Base-by-base conservation (phyloP, 495 filamentous ascomycete species). In the Bacidia gigantensis region DNA sequence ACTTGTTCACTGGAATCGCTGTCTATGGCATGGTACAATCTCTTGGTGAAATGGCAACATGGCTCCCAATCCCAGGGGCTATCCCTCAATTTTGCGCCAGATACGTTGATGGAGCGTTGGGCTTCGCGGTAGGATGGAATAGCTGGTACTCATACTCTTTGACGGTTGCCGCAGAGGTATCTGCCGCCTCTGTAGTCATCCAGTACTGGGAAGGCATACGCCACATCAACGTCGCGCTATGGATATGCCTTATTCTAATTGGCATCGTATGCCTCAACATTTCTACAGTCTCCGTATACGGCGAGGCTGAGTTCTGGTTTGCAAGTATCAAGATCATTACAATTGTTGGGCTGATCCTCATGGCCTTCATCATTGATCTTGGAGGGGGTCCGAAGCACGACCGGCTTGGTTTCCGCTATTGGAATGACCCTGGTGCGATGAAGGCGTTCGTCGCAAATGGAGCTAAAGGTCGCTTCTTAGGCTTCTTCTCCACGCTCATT, bases 241-340 rank as follows among this genome's bases (percentile, higher is more conserved):
- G 72, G 69, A 79, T 81, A 22, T 68, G 75, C 0, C 57, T 81
- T 9, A 72, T 80, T 54, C 58, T 79, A 1, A 60, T 77, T 5
- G 22, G 69, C n/a, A 73, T 79, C 53, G 58, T 79, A 29, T 51
- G 50, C 42, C 71, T 80, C 63, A 80, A 80, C 56, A 73, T 75
- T 60, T 72, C 78, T 45, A 73, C 73, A 3, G 79, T 90, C 11
- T 60, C 62, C 2, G 84, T 83, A 67, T 88, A 87, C 53, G 86
- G 86, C 38, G 86, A 90, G 66, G 77, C 84, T 53, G 84, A 90
- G 60, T 90, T 89, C 64, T 87, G 83, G 83, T 78, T 89, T 44
- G 83, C 78, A 2, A 74, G 76, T 45, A 72, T 87, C 69, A 89
- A 90, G 58, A 79, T 87, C 17, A 58, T 87, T 22, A 78, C 83